Evolutionary conservation across 1,284 basidiomycete species (phyloP), one percentile per base, ranked within the genome.

Genomic region (Apiotrichum gamsii): DNA sequence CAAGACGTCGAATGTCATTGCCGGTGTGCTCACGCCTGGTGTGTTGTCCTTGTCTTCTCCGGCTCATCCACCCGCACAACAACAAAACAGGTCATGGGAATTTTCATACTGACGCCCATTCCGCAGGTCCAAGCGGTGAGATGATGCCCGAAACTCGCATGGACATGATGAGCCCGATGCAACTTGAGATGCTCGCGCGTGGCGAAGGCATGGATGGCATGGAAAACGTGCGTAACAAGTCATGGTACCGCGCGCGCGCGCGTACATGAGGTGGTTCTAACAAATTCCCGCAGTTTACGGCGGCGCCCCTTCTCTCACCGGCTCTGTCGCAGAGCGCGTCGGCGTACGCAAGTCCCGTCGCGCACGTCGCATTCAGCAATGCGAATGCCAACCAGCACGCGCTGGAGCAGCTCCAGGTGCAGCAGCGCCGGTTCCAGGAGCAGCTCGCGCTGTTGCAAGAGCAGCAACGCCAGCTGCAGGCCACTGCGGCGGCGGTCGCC

Each of bases 371-470:
- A 4, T 58, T 57, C 49, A 49, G 47, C 33, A 39, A 15, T 20
- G 43, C 43, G 24, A 30, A 41, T 10, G 47, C 51, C 9, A 49
- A 49, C 25, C 58, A 52, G 20, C 49, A 53, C 4, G 64, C 64
- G 8, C 51, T 73, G 5, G 64, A 70, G 47, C 60, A 64, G 46
- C 55, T 70, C 5, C 69, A 69, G 48, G 59, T 63, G 24, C 67
- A 72, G 49, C 67, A 70, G 50, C 52, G 60, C 21, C 66, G 66
- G 41, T 68, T 67, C 47, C 66, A 70, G 44, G 64, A 70, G 54
- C 68, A 69, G 45, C 52, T 71, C 3, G 56, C 54, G 1, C 41
- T 60, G 11, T 46, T 70, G 5, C 67, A 70, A 47, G 60, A 65
- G 29, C 65, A 65, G 37, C 68, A 70, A 43, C 43, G 56, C 8